These are phyloP conservation scores for Truncatella angustata DNA, from an alignment of 2,329 filamentous ascomycete species.

Conservation along the genomic window DNA sequence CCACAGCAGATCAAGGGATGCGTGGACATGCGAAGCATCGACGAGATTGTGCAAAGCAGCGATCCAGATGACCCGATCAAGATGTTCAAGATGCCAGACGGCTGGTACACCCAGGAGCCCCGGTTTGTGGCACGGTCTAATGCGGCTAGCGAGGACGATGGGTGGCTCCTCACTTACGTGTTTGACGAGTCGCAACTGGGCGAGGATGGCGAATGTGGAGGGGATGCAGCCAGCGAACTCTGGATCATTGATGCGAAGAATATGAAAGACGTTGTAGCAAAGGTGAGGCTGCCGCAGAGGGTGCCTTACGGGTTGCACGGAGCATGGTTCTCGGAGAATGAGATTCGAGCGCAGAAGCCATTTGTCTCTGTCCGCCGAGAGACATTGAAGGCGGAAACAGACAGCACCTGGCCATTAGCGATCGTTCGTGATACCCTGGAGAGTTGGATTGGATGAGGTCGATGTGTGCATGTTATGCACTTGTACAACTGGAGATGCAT, in stretches of 20 bases:
- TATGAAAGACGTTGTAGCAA: slow-evolving; percentile 60
- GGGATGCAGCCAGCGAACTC: slow-evolving; percentile 54
- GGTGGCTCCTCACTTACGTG: slow-evolving; percentile 66
- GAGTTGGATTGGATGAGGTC: slow-evolving; percentile 19
- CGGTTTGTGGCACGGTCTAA: slow-evolving; percentile 55
- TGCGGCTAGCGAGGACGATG: slow-evolving; percentile 57
- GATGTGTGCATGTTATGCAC: not conserved
- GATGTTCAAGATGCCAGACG: slow-evolving; percentile 58
- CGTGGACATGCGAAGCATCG: slow-evolving; percentile 56
- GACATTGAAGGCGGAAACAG: slow-evolving; percentile 16
- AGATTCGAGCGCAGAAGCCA: slow-evolving; percentile 47
- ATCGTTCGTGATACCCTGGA: slow-evolving; percentile 22
- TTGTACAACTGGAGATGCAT: not conserved
- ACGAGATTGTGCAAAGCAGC: slow-evolving; percentile 46
- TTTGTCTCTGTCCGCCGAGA: slow-evolving; percentile 20
- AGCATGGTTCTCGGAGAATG: slow-evolving; percentile 55
- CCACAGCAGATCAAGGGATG: slow-evolving; percentile 55
- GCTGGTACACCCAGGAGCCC: slow-evolving; percentile 66
- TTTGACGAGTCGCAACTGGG: slow-evolving; percentile 68
- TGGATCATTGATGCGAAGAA: slow-evolving; percentile 66
- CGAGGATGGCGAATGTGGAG: slow-evolving; percentile 40
- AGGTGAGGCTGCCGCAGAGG: slow-evolving; percentile 59
- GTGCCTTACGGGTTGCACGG: slow-evolving; percentile 71
- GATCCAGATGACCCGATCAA: slow-evolving; percentile 55
- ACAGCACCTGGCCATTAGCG: slow-evolving; percentile 21